These are phyloP conservation scores for Penicillium sp. DNA, from an alignment of 2,329 filamentous ascomycete species.

Conservation along the genomic window DNA sequence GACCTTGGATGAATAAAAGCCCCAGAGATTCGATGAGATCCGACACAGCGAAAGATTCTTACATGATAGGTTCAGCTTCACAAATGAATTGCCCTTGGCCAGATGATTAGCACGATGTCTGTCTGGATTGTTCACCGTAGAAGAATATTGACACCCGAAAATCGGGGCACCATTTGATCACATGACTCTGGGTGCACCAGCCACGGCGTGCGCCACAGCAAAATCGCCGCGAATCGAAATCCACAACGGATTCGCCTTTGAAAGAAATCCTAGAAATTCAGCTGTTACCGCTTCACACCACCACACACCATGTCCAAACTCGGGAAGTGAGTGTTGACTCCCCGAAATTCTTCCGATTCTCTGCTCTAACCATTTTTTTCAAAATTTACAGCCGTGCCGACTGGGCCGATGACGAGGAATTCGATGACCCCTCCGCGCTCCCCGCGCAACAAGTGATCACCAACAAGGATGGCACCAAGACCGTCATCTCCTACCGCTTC, in stretches of 20 bases:
- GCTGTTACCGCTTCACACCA: constrained; percentile 28
- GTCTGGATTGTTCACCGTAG: neutral
- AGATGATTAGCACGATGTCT: neutral
- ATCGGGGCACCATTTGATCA: constrained; percentile 4
- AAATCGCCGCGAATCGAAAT: constrained; percentile 38
- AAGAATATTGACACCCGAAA: neutral
- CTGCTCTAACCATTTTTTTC: constrained; percentile 18
- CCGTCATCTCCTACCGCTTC: constrained; percentile 82
- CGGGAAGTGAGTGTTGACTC: constrained; percentile 41
- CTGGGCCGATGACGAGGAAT: constrained; percentile 90
- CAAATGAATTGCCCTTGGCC: neutral
- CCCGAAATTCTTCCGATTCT: neutral
- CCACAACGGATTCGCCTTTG: constrained; percentile 43
- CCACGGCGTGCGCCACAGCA: constrained; percentile 37
- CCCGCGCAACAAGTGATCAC: constrained; percentile 83
- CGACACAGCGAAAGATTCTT: neutral
- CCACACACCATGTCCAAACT: constrained; percentile 47
- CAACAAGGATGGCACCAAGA: constrained; percentile 99
- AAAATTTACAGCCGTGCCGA: constrained; percentile 58
- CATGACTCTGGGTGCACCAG: constrained; percentile 27
- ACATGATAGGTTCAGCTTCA: neutral
- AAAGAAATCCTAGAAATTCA: constrained; percentile 43
- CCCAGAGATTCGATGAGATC: neutral
- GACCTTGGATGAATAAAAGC: neutral
- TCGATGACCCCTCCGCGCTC: constrained; percentile 81